Base-by-base conservation (phyloP, 257 asterid species). In the Ophiorrhiza pumila region DNA sequence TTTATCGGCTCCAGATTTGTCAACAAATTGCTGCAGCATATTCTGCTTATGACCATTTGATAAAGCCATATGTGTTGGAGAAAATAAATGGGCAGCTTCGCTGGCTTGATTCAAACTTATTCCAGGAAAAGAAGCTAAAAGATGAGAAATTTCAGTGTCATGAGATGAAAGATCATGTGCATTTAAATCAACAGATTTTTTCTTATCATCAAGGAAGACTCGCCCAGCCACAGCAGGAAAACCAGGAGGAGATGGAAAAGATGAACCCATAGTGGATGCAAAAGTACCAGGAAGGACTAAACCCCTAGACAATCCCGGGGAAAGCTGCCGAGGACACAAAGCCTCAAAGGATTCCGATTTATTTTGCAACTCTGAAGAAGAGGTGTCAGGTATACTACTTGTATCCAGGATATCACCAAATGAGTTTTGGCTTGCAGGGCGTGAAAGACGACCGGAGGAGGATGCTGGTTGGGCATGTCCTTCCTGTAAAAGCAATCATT, bases 341-440 rank as follows among this genome's bases (percentile, higher is more conserved):
- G 74, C 73, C 70, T 15, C 76, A 55, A 62, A 50, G 65, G 72
- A 14, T 71, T 61, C 85, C 47, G 79, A 72, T 74, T 56, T 84
- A 23, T 72, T 79, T 39, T 55, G 84, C 52, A 68, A 65, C 35
- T 76, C 88, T 63, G 60, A 45, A 15, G 78, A 75, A 49, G 68
- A 73, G 31, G 81, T 7, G 52, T 69, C 78, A 37, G 85, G 71
- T 15, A 69, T 50, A 23, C 65, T 79, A 34, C 61, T 20, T 1
- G 82, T 63, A 49, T 73, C 85, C 22, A 76, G 43, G 62, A 67
- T 78, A 18, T 82, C 85, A 25, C 79, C 71, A 67, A 84, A 66
- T 4, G 96, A 84, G 71, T 64, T 82, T 68, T 76, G 89, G 78
- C 93, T 90, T 37, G 90, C 70, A 20, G 93, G 64, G 56, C 82